Conservation (phyloP, 2,329 filamentous ascomycete species). For the Curvularia sp. region DNA sequence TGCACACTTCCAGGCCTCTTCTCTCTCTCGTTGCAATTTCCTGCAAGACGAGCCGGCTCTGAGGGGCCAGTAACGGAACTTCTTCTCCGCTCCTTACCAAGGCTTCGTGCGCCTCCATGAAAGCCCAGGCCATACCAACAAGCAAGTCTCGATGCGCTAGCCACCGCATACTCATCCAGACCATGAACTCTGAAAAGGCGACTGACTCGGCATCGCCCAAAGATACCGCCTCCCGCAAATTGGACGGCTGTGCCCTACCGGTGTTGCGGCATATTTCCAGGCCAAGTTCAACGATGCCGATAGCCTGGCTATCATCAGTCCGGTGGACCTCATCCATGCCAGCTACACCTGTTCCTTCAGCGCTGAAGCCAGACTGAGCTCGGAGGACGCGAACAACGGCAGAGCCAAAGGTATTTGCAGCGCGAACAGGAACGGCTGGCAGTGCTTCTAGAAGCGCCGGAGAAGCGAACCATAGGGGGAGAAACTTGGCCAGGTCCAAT, state of each 20-base stretch:
- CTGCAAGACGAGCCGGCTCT: conserved; percentile 1
- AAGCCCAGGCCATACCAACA: conserved; percentile 47
- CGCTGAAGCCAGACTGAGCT: conserved; percentile 51
- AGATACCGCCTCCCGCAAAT: conserved; percentile 37
- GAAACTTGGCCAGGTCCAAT: conserved; percentile 24
- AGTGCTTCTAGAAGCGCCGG: conserved; percentile 50
- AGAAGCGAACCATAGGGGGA: conserved; percentile 53
- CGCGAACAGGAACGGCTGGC: conserved; percentile 48
- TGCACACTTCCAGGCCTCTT: conserved; percentile 20
- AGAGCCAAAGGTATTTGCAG: conserved; percentile 43
- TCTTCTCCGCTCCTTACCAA: conserved; percentile 7
- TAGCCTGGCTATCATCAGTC: conserved; percentile 25
- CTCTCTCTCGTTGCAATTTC: conserved; percentile 22
- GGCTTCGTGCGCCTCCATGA: conserved; percentile 34
- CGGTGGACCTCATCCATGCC: conserved; percentile 53
- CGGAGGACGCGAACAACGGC: conserved; percentile 51
- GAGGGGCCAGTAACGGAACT: background rate
- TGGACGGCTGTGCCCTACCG: conserved; percentile 22
- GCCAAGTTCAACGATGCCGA: conserved; percentile 48
- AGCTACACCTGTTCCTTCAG: conserved; percentile 47
- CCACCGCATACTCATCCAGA: conserved; percentile 28
- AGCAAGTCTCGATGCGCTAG: conserved; percentile 34
- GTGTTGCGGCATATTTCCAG: conserved; percentile 36
- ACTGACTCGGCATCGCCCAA: conserved; percentile 51
- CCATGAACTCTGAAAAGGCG: conserved; percentile 24